A percentile compares a stretch with the other conserved stretches of the same genome.
Evolutionary conservation across 1,139 yeast species (phyloP).

Genomic region (Magnusiomyces paraingens): DNA sequence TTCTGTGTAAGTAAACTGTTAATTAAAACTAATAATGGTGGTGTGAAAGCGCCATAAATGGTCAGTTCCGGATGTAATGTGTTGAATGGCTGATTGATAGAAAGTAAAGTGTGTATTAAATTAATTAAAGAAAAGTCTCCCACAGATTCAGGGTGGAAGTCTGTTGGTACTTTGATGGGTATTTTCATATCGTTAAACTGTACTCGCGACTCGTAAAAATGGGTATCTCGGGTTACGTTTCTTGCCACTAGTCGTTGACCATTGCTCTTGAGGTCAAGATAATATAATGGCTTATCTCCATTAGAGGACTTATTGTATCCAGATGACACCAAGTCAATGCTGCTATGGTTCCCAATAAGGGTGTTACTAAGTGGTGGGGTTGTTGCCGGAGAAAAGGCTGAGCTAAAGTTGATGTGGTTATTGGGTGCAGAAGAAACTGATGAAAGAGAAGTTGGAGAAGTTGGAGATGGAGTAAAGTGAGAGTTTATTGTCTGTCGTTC

Average conservation of each 20-base stretch:
- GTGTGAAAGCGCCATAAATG: conserved; percentile 53
- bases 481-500: not conserved
- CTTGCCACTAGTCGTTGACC: conserved; percentile 24
- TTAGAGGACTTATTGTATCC: not conserved
- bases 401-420: not conserved
- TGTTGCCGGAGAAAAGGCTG: not conserved
- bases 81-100: conserved; percentile 21
- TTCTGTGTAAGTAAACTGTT: conserved; percentile 56
- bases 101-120: conserved; percentile 23
- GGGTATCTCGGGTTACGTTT: conserved; percentile 28
- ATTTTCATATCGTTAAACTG: conserved; percentile 30
- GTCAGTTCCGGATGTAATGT: conserved; percentile 35
- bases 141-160: conserved; percentile 30
- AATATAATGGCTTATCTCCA: conserved; percentile 23
- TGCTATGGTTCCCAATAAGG: not conserved
- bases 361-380: not conserved
- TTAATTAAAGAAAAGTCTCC: conserved; percentile 30
- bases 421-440: not conserved
- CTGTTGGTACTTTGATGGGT: conserved; percentile 33
- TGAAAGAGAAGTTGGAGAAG: not conserved
- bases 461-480: not conserved
- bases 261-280: conserved; percentile 29
- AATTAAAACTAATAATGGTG: conserved; percentile 50
- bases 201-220: conserved; percentile 31
- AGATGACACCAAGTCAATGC: not conserved